Base-by-base conservation (phyloP, 768 basidiomycete genomes). In the Psilocybe sp. region DNA sequence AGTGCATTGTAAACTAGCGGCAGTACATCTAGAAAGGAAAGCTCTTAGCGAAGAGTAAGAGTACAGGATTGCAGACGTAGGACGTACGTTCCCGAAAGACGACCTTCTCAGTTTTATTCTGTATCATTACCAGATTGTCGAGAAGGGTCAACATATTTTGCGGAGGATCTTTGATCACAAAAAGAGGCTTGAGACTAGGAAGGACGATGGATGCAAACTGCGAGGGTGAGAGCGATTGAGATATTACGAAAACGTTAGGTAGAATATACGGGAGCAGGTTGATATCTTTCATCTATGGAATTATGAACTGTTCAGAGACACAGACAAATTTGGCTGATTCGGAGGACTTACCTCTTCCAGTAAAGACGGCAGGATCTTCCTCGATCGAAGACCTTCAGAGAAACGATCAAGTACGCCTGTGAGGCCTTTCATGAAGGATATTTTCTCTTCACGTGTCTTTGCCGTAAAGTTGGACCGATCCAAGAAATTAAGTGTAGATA, bases 101-200 rank as follows among this genome's bases (percentile, higher is more conserved):
- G 9, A 68, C 69, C 54, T 93, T 92, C 47, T 89, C 85, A 1
- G 93, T 95, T 70, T 99, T 99, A 51, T 77, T 81, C 60, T 94
- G 92, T 23, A 99, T 75, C 70, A 94, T 80, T 18, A 79, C 72
- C 7, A 99, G 75, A 60, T 96, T 96, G 59, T 98, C 94, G 40
- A 99, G 67, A 19, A 99, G 70, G 0, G 93, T 94, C 44, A 98
- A 67, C 91, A 98, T 96, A 56, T 95, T 97, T 68, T 98, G 95
- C 0, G 96, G 95, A 14, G 97, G 96, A 60, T 99, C 97, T 64
- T 89, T 93, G 61, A 98, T 73, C 0, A 73, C 76, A 55, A 99
- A 99, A 14, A 99, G 69, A 0, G 95, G 96, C 61, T 89, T 93
- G 33, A 98, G 75, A 59, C 85, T 88, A 1, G 93, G 92, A 4